These are phyloP conservation scores for Metschnikowia picachoensis DNA, from an alignment of 805 yeast species.

Conservation along the genomic window DNA sequence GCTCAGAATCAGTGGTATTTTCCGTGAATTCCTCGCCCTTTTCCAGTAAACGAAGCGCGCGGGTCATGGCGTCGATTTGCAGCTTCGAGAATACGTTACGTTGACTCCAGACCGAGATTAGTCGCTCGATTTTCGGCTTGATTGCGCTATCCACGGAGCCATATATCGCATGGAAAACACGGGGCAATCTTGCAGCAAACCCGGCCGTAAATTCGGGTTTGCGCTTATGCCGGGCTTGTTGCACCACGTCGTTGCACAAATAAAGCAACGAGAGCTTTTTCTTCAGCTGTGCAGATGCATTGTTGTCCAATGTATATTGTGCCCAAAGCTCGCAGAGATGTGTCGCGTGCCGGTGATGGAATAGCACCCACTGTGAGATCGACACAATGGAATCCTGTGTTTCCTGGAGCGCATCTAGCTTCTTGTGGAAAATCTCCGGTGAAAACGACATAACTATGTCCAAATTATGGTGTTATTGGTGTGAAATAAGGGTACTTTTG, in stretches of 20 bases:
- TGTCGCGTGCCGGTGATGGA: constrained; percentile 57
- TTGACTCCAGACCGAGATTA: constrained; percentile 56
- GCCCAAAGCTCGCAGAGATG: constrained; percentile 55
- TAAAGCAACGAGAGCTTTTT: constrained; percentile 59
- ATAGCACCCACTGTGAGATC: constrained; percentile 71
- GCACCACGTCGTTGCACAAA: constrained; percentile 77
- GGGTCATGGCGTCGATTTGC: constrained; percentile 28
- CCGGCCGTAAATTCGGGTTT: constrained; percentile 55
- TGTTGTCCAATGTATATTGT: constrained; percentile 23
- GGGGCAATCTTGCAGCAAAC: constrained; percentile 50
- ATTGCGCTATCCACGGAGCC: constrained; percentile 30
- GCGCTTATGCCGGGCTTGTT: constrained; percentile 64
- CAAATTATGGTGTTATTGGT: too few species aligned
- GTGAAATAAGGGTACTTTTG: too few species aligned
- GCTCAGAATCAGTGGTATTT: neutral
- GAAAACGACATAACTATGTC: constrained; percentile 44
- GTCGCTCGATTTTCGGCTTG: constrained; percentile 46
- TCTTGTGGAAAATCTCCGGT: constrained; percentile 44
- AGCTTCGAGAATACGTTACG: constrained; percentile 40
- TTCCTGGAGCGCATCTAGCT: constrained; percentile 47
- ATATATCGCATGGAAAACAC: constrained; percentile 33
- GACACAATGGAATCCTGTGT: constrained; percentile 71
- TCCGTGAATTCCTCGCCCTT: constrained; percentile 12
- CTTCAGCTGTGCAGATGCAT: constrained; percentile 8
- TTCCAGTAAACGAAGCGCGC: constrained; percentile 22